A percentile compares a stretch with the other conserved stretches of the same genome.
phyloP scores from a whole-genome alignment of 768 basidiomycete species.

The Podaxis pistillaris region DNA sequence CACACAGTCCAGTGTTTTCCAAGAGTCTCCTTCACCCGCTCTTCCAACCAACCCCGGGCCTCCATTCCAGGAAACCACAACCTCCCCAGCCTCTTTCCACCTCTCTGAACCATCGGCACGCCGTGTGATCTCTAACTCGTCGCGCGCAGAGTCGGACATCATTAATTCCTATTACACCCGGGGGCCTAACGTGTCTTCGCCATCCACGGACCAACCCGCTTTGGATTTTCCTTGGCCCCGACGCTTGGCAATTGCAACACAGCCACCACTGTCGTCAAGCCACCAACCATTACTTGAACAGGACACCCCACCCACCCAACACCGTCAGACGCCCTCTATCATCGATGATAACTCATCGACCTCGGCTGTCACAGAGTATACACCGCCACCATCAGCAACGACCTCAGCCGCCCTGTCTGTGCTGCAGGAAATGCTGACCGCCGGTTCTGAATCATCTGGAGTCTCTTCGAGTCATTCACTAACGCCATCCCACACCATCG shows the following conservation, averaged over 20 bases:
- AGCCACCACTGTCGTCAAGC: neutral
- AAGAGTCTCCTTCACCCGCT: constrained; percentile 8
- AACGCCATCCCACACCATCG: constrained; percentile 7
- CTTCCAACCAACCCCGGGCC: neutral
- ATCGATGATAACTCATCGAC: constrained; percentile 10
- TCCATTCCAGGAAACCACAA: constrained; percentile 6
- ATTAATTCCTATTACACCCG: constrained; percentile 9
- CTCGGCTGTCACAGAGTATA: constrained; percentile 6
- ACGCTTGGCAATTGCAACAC: constrained; percentile 2
- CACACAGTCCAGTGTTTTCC: constrained; percentile 6
- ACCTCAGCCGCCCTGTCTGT: neutral
- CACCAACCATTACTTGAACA: constrained; percentile 1
- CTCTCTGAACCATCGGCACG: neutral
- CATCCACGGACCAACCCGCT: constrained; percentile 6
- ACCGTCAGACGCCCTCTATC: neutral
- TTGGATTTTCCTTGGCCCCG: neutral
- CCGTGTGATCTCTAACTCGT: neutral
- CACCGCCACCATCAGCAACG: constrained; percentile 4
- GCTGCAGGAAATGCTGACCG: neutral
- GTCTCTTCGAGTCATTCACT: constrained; percentile 7
- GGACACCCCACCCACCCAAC: neutral
- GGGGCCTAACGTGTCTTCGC: neutral
- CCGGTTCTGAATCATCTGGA: constrained; percentile 5
- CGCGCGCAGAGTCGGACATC: constrained; percentile 9
- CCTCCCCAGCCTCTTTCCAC: neutral